phyloP scores from a whole-genome alignment of 805 yeast species.

The Lipomyces anomalus region DNA sequence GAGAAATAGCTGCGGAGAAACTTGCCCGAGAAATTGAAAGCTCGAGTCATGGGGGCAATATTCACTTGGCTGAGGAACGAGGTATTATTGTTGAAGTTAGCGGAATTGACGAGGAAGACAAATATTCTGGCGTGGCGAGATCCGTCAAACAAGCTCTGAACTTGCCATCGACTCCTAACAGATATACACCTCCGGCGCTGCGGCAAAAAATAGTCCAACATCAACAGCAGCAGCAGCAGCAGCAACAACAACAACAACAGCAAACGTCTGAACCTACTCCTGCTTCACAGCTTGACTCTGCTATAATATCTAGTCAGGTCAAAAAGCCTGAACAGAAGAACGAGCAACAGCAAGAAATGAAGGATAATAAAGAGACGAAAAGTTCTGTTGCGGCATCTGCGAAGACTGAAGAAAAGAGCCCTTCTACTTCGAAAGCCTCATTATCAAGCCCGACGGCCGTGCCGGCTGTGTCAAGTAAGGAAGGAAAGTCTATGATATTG shows the following conservation, averaged over 20 bases:
- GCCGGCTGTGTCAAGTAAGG: too few species aligned
- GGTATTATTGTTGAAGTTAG: constrained; percentile 68
- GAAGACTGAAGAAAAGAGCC: too few species aligned
- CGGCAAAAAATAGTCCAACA: constrained; percentile 4
- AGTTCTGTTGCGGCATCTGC: too few species aligned
- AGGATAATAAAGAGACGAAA: too few species aligned
- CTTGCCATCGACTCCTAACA: constrained; percentile 6
- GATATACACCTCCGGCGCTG: constrained; percentile 12
- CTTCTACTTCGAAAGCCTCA: constrained; percentile 3
- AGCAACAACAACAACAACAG: constrained; percentile 15
- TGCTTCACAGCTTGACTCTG: constrained; percentile 19
- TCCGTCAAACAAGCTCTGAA: constrained; percentile 34
- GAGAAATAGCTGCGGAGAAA: constrained; percentile 64
- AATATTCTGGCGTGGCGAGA: constrained; percentile 91
- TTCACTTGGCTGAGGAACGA: constrained; percentile 89
- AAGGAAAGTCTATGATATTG: background rate
- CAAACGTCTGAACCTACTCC: constrained; percentile 15
- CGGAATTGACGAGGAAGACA: constrained; percentile 92
- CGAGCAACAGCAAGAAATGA: too few species aligned
- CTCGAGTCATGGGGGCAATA: constrained; percentile 56
- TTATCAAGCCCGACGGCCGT: too few species aligned
- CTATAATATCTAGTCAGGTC: constrained; percentile 14
- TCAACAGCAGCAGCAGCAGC: constrained; percentile 4
- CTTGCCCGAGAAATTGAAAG: constrained; percentile 80
- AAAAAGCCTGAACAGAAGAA: background rate